phyloP scores from a whole-genome alignment of 495 filamentous ascomycete genomes.

The Jackrogersella minutella region DNA sequence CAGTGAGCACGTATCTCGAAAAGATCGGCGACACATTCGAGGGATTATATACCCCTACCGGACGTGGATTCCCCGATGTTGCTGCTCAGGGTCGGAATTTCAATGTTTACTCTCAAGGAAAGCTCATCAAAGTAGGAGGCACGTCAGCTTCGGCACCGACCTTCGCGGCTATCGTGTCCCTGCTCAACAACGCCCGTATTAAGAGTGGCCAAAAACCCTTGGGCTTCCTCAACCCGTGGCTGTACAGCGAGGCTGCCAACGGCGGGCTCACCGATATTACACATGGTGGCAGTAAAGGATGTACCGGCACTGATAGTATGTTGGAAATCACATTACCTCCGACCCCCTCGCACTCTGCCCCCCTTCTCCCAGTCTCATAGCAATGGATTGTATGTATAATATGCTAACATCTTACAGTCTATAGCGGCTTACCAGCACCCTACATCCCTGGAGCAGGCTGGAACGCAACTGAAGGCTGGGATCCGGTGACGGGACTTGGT shows the following conservation, averaged over 20 bases:
- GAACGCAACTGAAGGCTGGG: slow-evolving; percentile 66
- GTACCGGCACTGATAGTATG: slow-evolving; percentile 49
- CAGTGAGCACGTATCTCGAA: slow-evolving; percentile 60
- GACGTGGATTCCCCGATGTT: slow-evolving; percentile 73
- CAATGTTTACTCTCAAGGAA: slow-evolving; percentile 55
- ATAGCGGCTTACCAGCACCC: slow-evolving; percentile 42
- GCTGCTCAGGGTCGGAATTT: slow-evolving; percentile 66
- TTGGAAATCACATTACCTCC: not conserved
- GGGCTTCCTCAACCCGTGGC: slow-evolving; percentile 72
- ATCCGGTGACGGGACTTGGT: slow-evolving; percentile 50
- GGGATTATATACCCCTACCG: slow-evolving; percentile 60
- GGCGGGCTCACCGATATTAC: slow-evolving; percentile 66
- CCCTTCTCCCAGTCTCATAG: not conserved
- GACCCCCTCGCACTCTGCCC: not conserved
- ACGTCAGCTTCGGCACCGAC: slow-evolving; percentile 50
- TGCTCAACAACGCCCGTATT: slow-evolving; percentile 67
- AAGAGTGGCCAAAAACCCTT: slow-evolving; percentile 55
- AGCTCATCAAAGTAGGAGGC: slow-evolving; percentile 53
- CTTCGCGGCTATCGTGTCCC: slow-evolving; percentile 57
- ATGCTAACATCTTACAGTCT: slow-evolving; percentile 22
- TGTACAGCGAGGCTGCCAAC: slow-evolving; percentile 58
- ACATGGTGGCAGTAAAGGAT: slow-evolving; percentile 62
- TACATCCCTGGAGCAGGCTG: slow-evolving; percentile 64
- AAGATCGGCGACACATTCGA: slow-evolving; percentile 42
- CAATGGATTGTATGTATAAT: too few species aligned